phyloP scores from a whole-genome alignment of 2,329 filamentous ascomycete genomes.

The Fusarium tuaranense region DNA sequence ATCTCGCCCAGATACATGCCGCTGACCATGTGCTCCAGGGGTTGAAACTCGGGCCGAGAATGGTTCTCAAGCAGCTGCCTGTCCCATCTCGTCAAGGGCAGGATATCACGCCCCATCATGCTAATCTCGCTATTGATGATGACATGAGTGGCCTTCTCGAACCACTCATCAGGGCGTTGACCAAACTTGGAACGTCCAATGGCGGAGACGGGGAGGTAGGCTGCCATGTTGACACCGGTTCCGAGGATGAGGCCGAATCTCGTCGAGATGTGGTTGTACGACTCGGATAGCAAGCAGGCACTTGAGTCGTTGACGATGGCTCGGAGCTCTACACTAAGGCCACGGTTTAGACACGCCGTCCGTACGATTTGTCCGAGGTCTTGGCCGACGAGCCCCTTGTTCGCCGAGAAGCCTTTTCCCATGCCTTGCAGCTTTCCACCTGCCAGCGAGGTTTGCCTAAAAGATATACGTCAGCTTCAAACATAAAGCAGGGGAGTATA shows the following conservation, averaged over 20 bases:
- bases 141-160: constrained; percentile 69
- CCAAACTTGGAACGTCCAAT: constrained; percentile 69
- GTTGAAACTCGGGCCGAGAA: constrained; percentile 69
- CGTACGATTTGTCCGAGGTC: constrained; percentile 71
- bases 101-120: constrained; percentile 72
- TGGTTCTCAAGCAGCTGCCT: constrained; percentile 63
- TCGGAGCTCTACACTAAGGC: constrained; percentile 66
- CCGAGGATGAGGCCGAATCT: constrained; percentile 75
- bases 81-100: constrained; percentile 74
- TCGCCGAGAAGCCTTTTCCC: constrained; percentile 75
- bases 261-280: constrained; percentile 69
- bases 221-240: constrained; percentile 75
- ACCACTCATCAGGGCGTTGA: constrained; percentile 65
- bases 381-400: constrained; percentile 67
- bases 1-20: constrained; percentile 77
- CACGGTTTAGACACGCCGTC: constrained; percentile 61
- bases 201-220: constrained; percentile 69
- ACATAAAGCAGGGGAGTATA: not conserved
- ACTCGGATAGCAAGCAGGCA: constrained; percentile 73
- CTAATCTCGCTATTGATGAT: constrained; percentile 76
- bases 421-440: constrained; percentile 70
- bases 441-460: constrained; percentile 72
- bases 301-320: constrained; percentile 76
- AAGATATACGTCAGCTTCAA: constrained; percentile 36
- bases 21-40: constrained; percentile 71